Conservation (phyloP, 306 rosid genomes). For the Vachellia collinsii region DNA sequence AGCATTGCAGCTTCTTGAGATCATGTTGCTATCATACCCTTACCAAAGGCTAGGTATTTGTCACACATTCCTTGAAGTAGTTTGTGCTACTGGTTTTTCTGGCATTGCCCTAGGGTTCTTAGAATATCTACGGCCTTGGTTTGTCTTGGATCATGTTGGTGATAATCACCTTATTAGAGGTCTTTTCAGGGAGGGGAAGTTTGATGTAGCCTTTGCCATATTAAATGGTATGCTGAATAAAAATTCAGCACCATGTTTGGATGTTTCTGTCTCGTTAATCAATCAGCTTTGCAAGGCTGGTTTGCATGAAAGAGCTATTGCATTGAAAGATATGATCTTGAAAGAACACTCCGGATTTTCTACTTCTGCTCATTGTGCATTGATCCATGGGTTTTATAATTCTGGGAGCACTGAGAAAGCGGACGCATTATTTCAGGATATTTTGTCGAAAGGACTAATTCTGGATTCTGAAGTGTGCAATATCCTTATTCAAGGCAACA, state of each 20-base stretch:
- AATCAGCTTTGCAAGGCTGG: constrained; percentile 62
- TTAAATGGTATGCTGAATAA: constrained; percentile 61
- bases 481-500: constrained; percentile 63
- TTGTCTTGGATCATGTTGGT: constrained; percentile 47
- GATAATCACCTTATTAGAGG: constrained; percentile 62
- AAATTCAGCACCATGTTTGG: constrained; percentile 54
- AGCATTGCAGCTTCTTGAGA: constrained; percentile 69
- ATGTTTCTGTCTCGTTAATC: constrained; percentile 60
- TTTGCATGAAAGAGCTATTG: constrained; percentile 57
- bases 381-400: constrained; percentile 61
- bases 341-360: constrained; percentile 49
- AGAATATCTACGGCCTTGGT: constrained; percentile 56
- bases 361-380: constrained; percentile 45
- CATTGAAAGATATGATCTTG: constrained; percentile 55
- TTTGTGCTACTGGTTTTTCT: constrained; percentile 53
- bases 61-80: constrained; percentile 55
- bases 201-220: constrained; percentile 54
- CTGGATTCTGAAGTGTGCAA: constrained; percentile 59
- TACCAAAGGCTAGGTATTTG: constrained; percentile 52
- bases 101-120: constrained; percentile 48
- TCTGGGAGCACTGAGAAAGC: constrained; percentile 57
- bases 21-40: constrained; percentile 63
- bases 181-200: constrained; percentile 53
- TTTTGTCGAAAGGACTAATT: constrained; percentile 51
- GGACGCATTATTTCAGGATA: constrained; percentile 46